Base-by-base conservation (phyloP, 1,139 yeast genomes). In the Schizosaccharomyces versatilis region DNA sequence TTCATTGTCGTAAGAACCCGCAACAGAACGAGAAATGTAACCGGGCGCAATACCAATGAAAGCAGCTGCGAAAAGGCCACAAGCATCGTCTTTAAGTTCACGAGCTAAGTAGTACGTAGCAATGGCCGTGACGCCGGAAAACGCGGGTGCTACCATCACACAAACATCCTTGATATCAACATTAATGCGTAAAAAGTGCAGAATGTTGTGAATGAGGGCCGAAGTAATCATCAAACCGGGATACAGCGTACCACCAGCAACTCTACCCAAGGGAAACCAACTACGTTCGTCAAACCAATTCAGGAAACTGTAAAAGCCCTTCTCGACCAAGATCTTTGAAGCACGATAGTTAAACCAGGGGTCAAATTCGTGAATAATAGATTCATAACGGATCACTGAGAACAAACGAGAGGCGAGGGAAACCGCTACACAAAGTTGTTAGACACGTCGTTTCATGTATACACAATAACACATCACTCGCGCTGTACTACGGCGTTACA, bases 281-380 rank as follows among this genome's bases (percentile, higher is more conserved):
- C 98, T 90, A 65, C 95, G 78, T 68, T 90, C 96, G 67, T 93
- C 99, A 65, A 93, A 93, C 98, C 98, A 93, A 67, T 93, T 93
- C 66, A 90, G 75, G 64, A 93, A 93, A 60, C 86, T 90, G 70
- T 86, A 82, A 68, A 78, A 88, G 5, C 93, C 81, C 66, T 86
- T 80, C 55, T 77, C 72, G 17, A 85, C 94, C 61, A 90, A 75
- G 68, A 86, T 85, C 67, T 84, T 84, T 36, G 98, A 84, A 52
- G 98, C 98, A 62, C 98, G 73, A 71, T 78, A 90, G 68, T 90
- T 90, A 74, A 93, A 93, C 98, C 98, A 90, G 41, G 98, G 97
- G 69, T 93, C 98, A 61, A 36, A 40, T 24, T 93, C 99, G 71
- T 93, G 99, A 68, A 93, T 93, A 65, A 93, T 93, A 58, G 93